A percentile compares a stretch with the other conserved stretches of the same genome.
phyloP scores from a whole-genome alignment of 768 basidiomycete species.

The Kwoniella europaea region DNA sequence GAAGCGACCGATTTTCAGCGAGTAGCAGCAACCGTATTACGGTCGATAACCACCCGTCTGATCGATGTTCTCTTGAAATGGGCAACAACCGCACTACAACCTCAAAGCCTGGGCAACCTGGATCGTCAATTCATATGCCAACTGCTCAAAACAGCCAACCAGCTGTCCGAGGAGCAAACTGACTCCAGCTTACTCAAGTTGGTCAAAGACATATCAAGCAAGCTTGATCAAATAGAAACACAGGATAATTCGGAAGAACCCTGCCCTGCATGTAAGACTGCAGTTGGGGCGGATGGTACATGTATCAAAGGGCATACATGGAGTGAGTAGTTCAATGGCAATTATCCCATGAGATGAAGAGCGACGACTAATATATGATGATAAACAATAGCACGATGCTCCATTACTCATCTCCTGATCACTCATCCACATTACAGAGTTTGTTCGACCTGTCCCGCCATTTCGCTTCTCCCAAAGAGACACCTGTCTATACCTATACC shows the following conservation, averaged over 20 bases:
- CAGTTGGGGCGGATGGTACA: constrained; percentile 10
- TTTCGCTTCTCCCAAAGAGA: constrained; percentile 35
- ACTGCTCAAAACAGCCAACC: constrained; percentile 8
- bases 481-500: constrained; percentile 22
- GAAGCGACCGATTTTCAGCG: not conserved
- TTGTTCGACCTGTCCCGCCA: constrained; percentile 44
- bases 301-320: constrained; percentile 46
- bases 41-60: not conserved
- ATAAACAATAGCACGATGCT: constrained; percentile 40
- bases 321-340: constrained; percentile 33
- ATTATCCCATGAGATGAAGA: too few relatives aligned
- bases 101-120: not conserved
- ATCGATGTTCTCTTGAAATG: not conserved
- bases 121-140: constrained; percentile 21
- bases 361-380: constrained; percentile 1
- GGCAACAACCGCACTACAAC: not conserved
- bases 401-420: constrained; percentile 41
- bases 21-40: not conserved
- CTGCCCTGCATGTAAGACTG: constrained; percentile 27
- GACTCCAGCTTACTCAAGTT: not conserved
- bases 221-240: not conserved
- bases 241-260: constrained; percentile 3
- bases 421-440: constrained; percentile 43
- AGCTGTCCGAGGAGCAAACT: not conserved
- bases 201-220: not conserved